phyloP scores from a whole-genome alignment of 768 basidiomycete genomes.

The Cystofilobasidium capitatum region DNA sequence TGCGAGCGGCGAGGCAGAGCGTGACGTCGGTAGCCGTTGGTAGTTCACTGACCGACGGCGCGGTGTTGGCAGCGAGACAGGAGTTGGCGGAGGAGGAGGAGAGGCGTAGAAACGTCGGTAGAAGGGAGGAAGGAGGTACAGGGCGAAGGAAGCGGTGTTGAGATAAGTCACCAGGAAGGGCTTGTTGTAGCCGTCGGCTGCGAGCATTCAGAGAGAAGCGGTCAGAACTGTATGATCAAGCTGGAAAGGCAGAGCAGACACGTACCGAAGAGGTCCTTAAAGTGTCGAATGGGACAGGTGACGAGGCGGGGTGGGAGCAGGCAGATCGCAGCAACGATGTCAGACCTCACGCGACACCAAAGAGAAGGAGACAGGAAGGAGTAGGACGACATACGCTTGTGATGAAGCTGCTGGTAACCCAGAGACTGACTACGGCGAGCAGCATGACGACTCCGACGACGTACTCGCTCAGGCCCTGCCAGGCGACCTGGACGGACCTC shows the following conservation, averaged over 20 bases:
- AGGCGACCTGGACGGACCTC: background rate
- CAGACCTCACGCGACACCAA: background rate
- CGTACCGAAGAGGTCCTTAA: conserved; percentile 25
- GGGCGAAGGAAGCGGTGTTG: conserved; percentile 75
- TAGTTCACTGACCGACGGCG: background rate
- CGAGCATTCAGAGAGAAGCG: background rate
- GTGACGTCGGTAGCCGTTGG: background rate
- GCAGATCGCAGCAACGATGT: background rate
- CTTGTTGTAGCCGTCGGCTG: conserved; percentile 27
- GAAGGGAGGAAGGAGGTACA: conserved; percentile 64
- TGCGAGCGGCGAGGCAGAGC: conserved; percentile 12
- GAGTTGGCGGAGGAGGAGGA: conserved; percentile 27
- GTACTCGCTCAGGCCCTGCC: background rate
- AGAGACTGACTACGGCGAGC: conserved; percentile 10
- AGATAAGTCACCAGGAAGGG: conserved; percentile 60
- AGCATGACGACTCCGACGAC: conserved; percentile 16
- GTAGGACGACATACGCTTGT: conserved; percentile 7
- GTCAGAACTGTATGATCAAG: background rate
- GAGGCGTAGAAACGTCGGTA: conserved; percentile 25
- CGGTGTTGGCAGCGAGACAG: background rate
- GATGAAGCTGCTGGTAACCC: conserved; percentile 20
- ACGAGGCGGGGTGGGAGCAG: background rate
- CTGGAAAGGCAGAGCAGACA: background rate
- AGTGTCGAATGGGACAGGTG: background rate
- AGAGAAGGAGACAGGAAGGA: background rate